Evolutionary conservation across 768 basidiomycete species (phyloP).

Genomic region (Omphalotus guepiniiformis): DNA sequence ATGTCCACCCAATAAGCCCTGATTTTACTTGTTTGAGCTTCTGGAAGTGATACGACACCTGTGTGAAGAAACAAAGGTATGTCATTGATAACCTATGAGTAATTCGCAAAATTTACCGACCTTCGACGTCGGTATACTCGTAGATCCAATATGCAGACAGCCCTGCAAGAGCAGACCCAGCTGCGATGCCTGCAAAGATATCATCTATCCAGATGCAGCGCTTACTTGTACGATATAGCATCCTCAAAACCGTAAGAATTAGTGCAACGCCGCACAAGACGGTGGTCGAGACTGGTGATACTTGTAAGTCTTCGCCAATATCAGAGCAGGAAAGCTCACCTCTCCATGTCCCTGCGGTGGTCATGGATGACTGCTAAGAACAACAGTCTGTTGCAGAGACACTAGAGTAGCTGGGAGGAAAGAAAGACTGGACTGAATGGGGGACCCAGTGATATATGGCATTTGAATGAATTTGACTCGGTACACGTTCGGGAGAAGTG

Average conservation of each 20-base stretch:
- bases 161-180: not conserved
- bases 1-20: conserved; percentile 9
- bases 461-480: not conserved
- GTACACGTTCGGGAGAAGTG: not conserved
- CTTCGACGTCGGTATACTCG: not conserved
- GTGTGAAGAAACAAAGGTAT: not conserved
- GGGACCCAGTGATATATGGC: not conserved
- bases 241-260: conserved; percentile 3
- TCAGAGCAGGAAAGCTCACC: not conserved
- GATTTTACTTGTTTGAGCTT: not conserved
- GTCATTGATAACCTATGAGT: not conserved
- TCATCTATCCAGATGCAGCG: conserved; percentile 8
- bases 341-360: conserved; percentile 1
- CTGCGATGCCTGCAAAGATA: not conserved
- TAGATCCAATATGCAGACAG: conserved; percentile 10
- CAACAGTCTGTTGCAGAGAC: not conserved
- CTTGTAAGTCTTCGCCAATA: not conserved
- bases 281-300: conserved; percentile 5
- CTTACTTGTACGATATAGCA: not conserved
- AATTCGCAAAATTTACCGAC: not conserved
- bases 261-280: conserved; percentile 5
- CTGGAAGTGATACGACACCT: not conserved
- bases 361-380: no score
- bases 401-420: not conserved
- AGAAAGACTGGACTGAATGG: not conserved